A percentile compares a stretch with the other conserved stretches of the same genome.
phyloP scores from a whole-genome alignment of 2,329 filamentous ascomycete species.

The Lasiodiplodia theobromae region DNA sequence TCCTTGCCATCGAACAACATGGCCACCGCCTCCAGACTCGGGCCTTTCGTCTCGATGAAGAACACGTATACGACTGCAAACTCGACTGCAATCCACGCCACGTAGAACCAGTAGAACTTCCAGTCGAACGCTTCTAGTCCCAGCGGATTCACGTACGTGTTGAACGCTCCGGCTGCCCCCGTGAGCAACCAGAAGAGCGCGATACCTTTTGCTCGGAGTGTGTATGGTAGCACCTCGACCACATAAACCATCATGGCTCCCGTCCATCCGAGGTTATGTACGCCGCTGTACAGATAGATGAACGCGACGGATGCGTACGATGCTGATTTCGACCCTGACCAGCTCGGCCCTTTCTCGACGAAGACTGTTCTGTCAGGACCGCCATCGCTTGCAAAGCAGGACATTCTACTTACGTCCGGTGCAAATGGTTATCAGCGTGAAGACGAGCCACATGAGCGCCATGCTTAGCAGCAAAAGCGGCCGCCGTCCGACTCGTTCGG shows the following conservation, averaged over 20 bases:
- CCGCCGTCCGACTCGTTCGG: constrained; percentile 45
- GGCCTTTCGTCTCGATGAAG: constrained; percentile 40
- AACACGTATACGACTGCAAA: constrained; percentile 35
- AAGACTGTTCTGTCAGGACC: constrained; percentile 13
- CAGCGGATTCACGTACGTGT: constrained; percentile 53
- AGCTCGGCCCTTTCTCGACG: constrained; percentile 20
- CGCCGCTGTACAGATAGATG: constrained; percentile 35
- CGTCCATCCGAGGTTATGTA: constrained; percentile 37
- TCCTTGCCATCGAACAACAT: constrained; percentile 38
- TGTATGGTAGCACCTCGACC: constrained; percentile 56
- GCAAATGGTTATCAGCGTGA: constrained; percentile 40
- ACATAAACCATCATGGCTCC: constrained; percentile 53
- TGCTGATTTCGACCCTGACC: constrained; percentile 12
- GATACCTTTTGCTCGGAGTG: constrained; percentile 55
- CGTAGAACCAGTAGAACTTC: constrained; percentile 53
- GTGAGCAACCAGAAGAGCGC: constrained; percentile 56
- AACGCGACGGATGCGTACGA: constrained; percentile 40
- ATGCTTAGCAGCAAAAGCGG: constrained; percentile 46
- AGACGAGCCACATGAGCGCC: constrained; percentile 48
- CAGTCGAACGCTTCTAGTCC: constrained; percentile 48
- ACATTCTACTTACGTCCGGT: constrained; percentile 4
- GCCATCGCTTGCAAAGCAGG: too few relatives aligned
- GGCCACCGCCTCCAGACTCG: constrained; percentile 38
- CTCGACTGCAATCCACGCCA: constrained; percentile 17
- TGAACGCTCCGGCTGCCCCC: constrained; percentile 54